Conservation (phyloP, 106 monocot species). For the Narthecium ossifragum region DNA sequence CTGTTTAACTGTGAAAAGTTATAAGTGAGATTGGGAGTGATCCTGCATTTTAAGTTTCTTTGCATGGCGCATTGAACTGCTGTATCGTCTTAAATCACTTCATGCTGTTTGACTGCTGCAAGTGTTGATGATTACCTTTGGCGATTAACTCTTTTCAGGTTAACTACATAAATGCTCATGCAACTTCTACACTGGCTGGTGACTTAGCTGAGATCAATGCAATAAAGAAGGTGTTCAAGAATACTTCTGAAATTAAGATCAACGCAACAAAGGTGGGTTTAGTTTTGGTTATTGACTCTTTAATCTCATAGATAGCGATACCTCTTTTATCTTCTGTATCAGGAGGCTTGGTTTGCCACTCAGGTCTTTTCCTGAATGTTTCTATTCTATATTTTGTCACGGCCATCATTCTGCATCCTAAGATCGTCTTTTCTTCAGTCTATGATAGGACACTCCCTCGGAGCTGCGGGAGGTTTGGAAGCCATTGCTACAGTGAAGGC, state of each 20-base stretch:
- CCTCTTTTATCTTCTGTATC: not conserved
- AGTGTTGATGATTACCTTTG: too few species aligned
- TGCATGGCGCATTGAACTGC: too few species aligned
- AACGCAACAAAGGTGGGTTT: conserved; percentile 81
- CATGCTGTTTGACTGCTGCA: not conserved
- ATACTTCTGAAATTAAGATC: conserved; percentile 75
- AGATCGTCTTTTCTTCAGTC: conserved; percentile 48
- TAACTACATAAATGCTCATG: conserved; percentile 99
- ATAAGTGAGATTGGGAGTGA: too few species aligned
- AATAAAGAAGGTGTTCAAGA: conserved; percentile 87
- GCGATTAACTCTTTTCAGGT: conserved; percentile 72
- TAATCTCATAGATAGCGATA: not conserved
- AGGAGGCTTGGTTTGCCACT: not conserved
- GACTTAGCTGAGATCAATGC: conserved; percentile 98
- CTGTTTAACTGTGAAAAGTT: too few species aligned
- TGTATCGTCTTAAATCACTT: not conserved
- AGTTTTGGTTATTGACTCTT: not conserved
- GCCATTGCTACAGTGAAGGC: conserved; percentile 97
- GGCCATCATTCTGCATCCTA: too few species aligned
- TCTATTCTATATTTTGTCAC: too few species aligned
- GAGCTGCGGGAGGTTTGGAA: conserved; percentile 92
- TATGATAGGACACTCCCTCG: conserved; percentile 97
- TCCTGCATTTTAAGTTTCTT: too few species aligned
- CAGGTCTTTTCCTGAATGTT: not conserved
- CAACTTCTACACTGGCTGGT: conserved; percentile 95